Conservation (phyloP, 2,329 filamentous ascomycete species). For the Hymenoscyphus albidus region DNA sequence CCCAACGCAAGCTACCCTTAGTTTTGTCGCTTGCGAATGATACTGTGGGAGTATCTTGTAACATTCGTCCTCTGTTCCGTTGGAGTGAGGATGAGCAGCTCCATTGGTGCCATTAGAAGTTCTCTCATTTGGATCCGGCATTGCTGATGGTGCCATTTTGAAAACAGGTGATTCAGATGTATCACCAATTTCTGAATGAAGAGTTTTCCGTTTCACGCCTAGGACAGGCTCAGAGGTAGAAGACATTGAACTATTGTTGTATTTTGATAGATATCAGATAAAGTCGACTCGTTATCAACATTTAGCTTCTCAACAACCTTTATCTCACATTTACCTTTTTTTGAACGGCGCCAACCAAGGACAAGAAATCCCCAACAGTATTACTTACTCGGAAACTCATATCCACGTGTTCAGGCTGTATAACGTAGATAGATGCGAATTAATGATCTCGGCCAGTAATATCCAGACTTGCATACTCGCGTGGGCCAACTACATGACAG, state of each 20-base stretch:
- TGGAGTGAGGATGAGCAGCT: constrained; percentile 1
- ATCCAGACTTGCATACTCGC: background rate
- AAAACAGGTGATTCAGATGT: background rate
- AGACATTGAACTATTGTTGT: background rate
- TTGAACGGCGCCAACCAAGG: background rate
- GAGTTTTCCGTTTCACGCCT: constrained; percentile 5
- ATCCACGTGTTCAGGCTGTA: constrained; percentile 3
- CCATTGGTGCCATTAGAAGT: constrained; percentile 11
- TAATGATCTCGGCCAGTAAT: background rate
- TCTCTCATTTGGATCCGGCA: constrained; percentile 10
- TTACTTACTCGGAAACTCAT: constrained; percentile 11
- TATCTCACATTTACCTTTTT: background rate
- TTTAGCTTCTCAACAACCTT: background rate
- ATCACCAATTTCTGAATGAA: background rate
- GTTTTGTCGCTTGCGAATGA: constrained; percentile 21
- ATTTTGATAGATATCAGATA: background rate
- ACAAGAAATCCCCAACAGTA: background rate
- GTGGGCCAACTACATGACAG: background rate
- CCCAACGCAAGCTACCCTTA: constrained; percentile 23
- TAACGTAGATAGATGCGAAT: background rate
- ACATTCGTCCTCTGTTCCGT: constrained; percentile 1
- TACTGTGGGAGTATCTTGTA: constrained; percentile 21
- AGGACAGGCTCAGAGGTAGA: background rate
- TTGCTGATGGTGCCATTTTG: constrained; percentile 17
- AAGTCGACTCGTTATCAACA: background rate